Conservation (phyloP, 305 asterid genomes). For the Solanum hybrid region DNA sequence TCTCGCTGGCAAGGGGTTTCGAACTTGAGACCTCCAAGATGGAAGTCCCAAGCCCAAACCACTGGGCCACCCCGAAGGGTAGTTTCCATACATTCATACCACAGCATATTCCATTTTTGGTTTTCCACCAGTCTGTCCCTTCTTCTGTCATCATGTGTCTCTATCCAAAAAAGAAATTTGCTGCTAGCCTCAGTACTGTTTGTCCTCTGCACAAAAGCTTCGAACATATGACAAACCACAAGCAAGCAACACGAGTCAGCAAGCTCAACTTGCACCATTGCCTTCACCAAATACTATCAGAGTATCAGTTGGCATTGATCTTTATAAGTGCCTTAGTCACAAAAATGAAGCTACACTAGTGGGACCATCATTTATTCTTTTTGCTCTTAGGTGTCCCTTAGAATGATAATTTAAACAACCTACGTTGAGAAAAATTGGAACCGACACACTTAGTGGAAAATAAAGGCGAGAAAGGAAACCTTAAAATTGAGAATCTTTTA, state of each 20-base stretch:
- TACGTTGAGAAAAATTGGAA: not conserved
- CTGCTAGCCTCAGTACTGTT: not conserved
- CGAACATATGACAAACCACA: not conserved
- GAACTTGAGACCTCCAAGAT: too few species aligned
- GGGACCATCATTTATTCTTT: not conserved
- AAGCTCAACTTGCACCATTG: not conserved
- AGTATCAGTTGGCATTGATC: not conserved
- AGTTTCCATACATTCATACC: not conserved
- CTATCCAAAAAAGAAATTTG: not conserved
- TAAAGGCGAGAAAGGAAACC: not conserved
- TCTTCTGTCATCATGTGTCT: not conserved
- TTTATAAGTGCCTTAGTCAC: not conserved
- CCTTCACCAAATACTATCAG: not conserved
- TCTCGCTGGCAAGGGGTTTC: too few species aligned
- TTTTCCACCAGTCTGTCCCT: not conserved
- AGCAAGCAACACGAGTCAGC: not conserved
- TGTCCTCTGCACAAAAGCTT: not conserved
- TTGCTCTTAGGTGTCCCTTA: not conserved
- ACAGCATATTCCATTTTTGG: not conserved
- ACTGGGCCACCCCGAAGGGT: too few species aligned
- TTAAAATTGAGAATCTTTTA: not conserved
- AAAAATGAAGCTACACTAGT: not conserved
- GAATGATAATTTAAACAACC: not conserved
- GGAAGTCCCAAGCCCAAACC: too few species aligned
- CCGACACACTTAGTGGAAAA: not conserved